Evolutionary conservation across 305 asterid genomes (phyloP).

Genomic region (Fraxinus latifolia): DNA sequence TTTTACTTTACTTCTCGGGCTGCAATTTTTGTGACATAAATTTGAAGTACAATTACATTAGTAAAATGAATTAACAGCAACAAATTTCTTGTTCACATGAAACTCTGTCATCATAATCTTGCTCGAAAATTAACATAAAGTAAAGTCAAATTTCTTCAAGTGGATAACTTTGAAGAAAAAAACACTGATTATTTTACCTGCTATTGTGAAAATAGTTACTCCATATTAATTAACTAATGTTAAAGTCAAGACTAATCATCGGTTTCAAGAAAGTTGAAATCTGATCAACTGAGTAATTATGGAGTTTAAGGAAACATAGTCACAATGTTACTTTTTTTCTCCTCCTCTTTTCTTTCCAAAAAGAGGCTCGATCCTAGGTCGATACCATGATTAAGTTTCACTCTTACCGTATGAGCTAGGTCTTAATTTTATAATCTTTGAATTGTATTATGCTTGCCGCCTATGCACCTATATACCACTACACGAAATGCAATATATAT

Average conservation of each 20-base stretch:
- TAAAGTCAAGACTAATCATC: background rate
- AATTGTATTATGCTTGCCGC: background rate
- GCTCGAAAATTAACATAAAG: background rate
- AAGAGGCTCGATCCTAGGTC: background rate
- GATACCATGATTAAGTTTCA: background rate
- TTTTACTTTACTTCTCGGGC: background rate
- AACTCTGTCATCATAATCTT: background rate
- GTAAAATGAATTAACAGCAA: background rate
- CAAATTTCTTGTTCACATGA: background rate
- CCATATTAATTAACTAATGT: background rate
- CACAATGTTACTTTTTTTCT: background rate
- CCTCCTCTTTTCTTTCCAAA: background rate
- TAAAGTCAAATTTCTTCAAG: background rate
- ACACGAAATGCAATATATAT: background rate
- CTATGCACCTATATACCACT: background rate
- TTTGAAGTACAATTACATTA: background rate
- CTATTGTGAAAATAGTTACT: background rate
- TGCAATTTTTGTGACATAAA: background rate
- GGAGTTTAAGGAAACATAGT: background rate
- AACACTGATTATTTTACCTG: background rate
- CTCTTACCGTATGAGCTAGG: background rate
- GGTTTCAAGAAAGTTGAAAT: background rate
- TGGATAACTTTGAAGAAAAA: background rate
- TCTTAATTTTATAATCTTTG: background rate
- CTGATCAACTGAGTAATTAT: background rate